These are phyloP conservation scores for Allium fistulosum DNA, from an alignment of 106 monocot genomes.

Conservation along the genomic window DNA sequence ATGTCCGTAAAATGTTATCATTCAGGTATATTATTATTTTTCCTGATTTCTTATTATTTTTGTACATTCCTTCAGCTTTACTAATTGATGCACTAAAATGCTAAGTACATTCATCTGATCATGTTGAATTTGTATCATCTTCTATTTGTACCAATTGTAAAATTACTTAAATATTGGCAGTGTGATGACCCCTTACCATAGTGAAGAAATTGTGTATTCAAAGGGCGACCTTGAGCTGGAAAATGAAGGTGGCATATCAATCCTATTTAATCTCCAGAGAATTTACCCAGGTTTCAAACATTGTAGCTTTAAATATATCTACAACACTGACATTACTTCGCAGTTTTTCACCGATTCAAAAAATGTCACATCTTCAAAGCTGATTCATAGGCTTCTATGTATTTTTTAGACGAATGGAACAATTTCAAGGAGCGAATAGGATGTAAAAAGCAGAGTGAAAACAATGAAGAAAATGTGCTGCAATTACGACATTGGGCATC, in stretches of 20 bases:
- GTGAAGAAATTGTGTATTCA: conserved; percentile 90
- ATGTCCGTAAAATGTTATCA: conserved; percentile 93
- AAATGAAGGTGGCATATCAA: conserved; percentile 97
- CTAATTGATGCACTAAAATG: too few species aligned
- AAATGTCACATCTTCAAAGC: too few species aligned
- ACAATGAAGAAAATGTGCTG: conserved; percentile 90
- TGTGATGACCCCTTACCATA: conserved; percentile 96
- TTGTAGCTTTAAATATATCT: background rate
- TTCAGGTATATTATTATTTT: conserved; percentile 52
- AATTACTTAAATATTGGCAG: conserved; percentile 25
- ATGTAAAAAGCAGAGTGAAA: conserved; percentile 76
- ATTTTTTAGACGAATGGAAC: conserved; percentile 82
- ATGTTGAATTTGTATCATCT: too few species aligned
- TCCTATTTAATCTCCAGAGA: conserved; percentile 91
- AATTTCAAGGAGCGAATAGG: conserved; percentile 96
- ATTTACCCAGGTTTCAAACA: conserved; percentile 77
- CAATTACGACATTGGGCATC: conserved; percentile 98
- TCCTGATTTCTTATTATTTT: background rate
- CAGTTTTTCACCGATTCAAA: too few species aligned
- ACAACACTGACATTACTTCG: too few species aligned
- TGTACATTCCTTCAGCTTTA: background rate
- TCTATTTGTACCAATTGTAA: too few species aligned
- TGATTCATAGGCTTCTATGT: background rate
- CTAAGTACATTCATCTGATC: too few species aligned
- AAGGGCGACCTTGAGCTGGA: conserved; percentile 93